Conservation (phyloP, 2,329 filamentous ascomycete species). For the Aspergillus tanneri region DNA sequence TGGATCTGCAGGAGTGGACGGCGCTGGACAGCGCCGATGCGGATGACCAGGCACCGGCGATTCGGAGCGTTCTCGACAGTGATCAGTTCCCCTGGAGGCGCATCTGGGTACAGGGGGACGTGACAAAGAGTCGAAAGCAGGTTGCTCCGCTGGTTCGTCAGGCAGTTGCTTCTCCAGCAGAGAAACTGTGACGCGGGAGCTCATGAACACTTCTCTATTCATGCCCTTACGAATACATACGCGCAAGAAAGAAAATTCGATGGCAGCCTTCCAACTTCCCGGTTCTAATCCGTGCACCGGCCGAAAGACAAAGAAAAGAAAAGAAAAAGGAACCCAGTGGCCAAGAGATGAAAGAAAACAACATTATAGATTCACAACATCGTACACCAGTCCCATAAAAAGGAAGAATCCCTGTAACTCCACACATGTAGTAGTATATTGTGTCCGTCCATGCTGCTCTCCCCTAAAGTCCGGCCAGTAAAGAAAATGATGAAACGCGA, state of each 20-base stretch:
- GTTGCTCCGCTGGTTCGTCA: conserved; percentile 60
- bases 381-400: conserved; percentile 6
- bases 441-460: conserved; percentile 3
- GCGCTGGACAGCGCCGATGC: conserved; percentile 26
- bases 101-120: conserved; percentile 57
- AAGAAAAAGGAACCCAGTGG: conserved; percentile 6
- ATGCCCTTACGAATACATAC: neutral
- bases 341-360: neutral
- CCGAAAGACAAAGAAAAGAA: conserved; percentile 1
- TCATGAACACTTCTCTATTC: neutral
- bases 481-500: neutral
- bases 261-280: too few relatives aligned
- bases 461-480: neutral
- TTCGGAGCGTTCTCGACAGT: conserved; percentile 16
- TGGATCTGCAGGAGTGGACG: conserved; percentile 42
- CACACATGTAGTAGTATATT: conserved; percentile 11
- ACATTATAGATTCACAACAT: conserved; percentile 4
- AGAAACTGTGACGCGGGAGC: too few relatives aligned
- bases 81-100: conserved; percentile 42
- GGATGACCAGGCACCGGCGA: conserved; percentile 15
- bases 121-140: conserved; percentile 62
- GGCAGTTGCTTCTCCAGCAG: conserved; percentile 35
- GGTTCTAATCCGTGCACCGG: conserved; percentile 1
- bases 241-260: neutral
- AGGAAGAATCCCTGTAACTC: conserved; percentile 10